Base-by-base conservation (phyloP, 2,329 filamentous ascomycete species). In the Penicillium fuscoglaucum region DNA sequence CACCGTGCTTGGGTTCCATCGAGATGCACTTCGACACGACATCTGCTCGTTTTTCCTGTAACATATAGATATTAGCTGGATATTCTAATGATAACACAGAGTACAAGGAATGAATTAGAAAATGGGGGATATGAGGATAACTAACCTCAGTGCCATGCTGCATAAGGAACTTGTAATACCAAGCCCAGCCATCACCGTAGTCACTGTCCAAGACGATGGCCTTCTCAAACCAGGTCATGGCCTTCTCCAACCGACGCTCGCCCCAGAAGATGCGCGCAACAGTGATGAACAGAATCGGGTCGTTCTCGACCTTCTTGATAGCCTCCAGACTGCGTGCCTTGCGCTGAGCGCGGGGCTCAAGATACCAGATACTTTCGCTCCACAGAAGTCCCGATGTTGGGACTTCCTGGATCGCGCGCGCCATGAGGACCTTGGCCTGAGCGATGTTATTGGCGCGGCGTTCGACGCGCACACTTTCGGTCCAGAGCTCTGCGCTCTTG, bases 141-240 rank as follows among this genome's bases (percentile, higher is more conserved):
- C 79, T 69, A 71, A 82, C 80, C 64, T 91, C 88, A 6, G 92
- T 97, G 10, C 95, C 96, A 77, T 99, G 93, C 80, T 97, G 91
- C 66, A 87, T 74, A 64, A 98, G 72, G 74, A 98, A 99, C 75
- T 93, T 93, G 76, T 92, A 95, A 76, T 97, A 99, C 93, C 93
- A 99, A 21, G 92, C 93, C 96, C 96, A 99, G 12, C 87, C 90
- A 78, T 99, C 96, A 51, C 95, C 95, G 51, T 87, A 79, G 73
- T 98, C 93, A 37, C 88, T 86, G 70, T 99, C 92, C 13, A 95
- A 80, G 54, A 96, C 82, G 56, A 97, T 87, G 0, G 95, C 95
- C 77, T 96, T 96, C 77, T 97, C 92, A 74, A 99, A 99, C 95
- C 95, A 99, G 64, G 86, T 93, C 76, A 93, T 90, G 3, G 95